phyloP scores from a whole-genome alignment of 805 yeast genomes.

The Saccharomycodes ludwigii region DNA sequence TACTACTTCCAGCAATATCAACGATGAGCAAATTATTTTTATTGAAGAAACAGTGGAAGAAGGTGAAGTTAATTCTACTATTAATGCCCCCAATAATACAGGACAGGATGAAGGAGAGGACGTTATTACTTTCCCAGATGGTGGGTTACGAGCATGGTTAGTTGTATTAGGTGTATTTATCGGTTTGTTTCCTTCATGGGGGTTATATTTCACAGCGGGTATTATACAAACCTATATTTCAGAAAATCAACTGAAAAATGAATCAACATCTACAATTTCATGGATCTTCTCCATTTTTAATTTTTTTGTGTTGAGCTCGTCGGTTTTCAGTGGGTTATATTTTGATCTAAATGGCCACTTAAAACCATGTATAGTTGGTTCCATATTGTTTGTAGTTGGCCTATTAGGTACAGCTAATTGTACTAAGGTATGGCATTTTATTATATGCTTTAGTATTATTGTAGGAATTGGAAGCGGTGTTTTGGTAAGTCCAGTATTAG shows the following conservation, averaged over 20 bases:
- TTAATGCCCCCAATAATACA: not conserved
- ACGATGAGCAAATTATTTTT: not conserved
- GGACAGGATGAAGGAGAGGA: not conserved
- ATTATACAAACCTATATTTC: constrained; percentile 54
- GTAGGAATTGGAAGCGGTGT: constrained; percentile 43
- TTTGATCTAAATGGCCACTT: constrained; percentile 50
- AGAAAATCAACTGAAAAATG: constrained; percentile 34
- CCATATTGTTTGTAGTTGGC: constrained; percentile 33
- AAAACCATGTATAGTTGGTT: constrained; percentile 32
- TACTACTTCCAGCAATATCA: not conserved
- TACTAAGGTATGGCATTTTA: constrained; percentile 42
- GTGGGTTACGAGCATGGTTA: constrained; percentile 29
- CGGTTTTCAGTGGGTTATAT: constrained; percentile 31
- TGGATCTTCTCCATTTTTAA: constrained; percentile 47
- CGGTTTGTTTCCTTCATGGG: constrained; percentile 48
- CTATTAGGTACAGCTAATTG: constrained; percentile 40
- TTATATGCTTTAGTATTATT: constrained; percentile 40
- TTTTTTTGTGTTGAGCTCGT: constrained; percentile 19
- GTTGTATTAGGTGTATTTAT: constrained; percentile 30
- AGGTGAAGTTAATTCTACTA: not conserved
- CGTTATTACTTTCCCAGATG: constrained; percentile 24
- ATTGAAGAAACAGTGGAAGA: not conserved
- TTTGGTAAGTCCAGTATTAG: constrained; percentile 41
- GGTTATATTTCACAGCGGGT: constrained; percentile 54
- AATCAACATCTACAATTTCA: constrained; percentile 38